phyloP scores from a whole-genome alignment of 805 yeast genomes.

The Yarrowia phangngaensis region DNA sequence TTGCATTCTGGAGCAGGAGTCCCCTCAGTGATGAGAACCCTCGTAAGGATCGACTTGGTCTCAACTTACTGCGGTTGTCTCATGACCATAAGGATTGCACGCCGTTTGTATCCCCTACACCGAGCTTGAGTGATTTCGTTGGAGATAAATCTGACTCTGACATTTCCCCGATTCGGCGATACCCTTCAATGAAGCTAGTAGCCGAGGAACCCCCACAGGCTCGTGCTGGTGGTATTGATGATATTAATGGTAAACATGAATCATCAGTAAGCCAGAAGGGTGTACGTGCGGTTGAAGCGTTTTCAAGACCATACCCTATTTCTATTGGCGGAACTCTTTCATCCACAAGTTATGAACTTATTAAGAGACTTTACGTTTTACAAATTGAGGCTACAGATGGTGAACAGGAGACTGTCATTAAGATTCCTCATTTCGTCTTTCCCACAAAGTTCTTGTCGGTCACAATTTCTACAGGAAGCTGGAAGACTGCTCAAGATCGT shows the following conservation, averaged over 20 bases:
- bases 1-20: conserved; percentile 74
- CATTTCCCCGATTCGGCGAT: conserved; percentile 1
- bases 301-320: conserved; percentile 71
- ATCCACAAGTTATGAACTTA: conserved; percentile 57
- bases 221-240: not conserved
- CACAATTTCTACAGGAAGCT: conserved; percentile 2
- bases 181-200: not conserved
- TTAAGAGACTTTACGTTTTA: conserved; percentile 47
- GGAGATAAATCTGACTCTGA: conserved; percentile 4
- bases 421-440: conserved; percentile 16
- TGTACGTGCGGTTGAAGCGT: conserved; percentile 45
- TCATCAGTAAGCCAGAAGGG: conserved; percentile 19
- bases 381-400: conserved; percentile 39
- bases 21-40: conserved; percentile 18
- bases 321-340: conserved; percentile 58
- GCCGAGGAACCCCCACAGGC: not conserved
- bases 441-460: conserved; percentile 5
- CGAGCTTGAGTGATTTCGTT: conserved; percentile 8
- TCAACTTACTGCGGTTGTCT: not conserved
- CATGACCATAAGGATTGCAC: conserved; percentile 20
- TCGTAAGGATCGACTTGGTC: conserved; percentile 7
- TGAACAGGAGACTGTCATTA: conserved; percentile 5
- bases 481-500: conserved; percentile 3
- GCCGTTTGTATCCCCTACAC: conserved; percentile 17
- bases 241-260: no score